Base-by-base conservation (phyloP, 2,329 filamentous ascomycete genomes). In the Epichloe festucae region DNA sequence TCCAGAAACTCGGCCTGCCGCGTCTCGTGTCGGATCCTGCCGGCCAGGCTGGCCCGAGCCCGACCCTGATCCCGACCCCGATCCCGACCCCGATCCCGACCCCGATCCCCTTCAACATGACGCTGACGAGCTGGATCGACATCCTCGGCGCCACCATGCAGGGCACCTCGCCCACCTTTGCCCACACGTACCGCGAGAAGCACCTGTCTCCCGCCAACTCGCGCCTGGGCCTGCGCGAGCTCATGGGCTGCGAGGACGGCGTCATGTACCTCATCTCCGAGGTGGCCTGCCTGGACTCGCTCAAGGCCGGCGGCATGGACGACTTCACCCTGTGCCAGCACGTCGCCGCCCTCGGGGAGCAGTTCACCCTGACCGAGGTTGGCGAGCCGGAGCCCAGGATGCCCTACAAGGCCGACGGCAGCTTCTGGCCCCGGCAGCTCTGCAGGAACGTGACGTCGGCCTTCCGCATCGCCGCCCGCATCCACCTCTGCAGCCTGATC, bases 241-340 rank as follows among this genome's bases (percentile, higher is more conserved):
- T 97, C 49, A 97, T 97, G 90, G 93, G 93, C 59, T 97, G 93
- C 67, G 91, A 97, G 57, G 93, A 98, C 70, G 82, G 84, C 21
- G 86, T 97, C 69, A 96, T 98, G 89, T 97, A 95, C 68, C 76
- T 97, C 61, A 95, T 98, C 65, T 95, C 89, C 2, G 93, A 98
- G 71, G 95, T 97, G 61, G 88, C 91, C 51, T 97, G 93, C 68
- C 81, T 98, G 50, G 93, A 97, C 67, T 86, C 87, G 3, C 79
- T 96, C 57, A 94, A 93, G 74, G 72, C 75, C 40, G 81, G 86
- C 54, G 87, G 86, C 59, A 89, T 93, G 72, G 87, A 95, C 59
- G 84, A 93, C 62, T 83, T 93, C 57, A 81, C 82, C 48, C 81
- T 97, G 44, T 96, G 90, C 77, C 80, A 85, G 54, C 91, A 96